Percentiles rank a stretch among this genome's conserved stretches.
Conservation (phyloP, 768 basidiomycete genomes). For the Tricholoma bakamatsutake region DNA sequence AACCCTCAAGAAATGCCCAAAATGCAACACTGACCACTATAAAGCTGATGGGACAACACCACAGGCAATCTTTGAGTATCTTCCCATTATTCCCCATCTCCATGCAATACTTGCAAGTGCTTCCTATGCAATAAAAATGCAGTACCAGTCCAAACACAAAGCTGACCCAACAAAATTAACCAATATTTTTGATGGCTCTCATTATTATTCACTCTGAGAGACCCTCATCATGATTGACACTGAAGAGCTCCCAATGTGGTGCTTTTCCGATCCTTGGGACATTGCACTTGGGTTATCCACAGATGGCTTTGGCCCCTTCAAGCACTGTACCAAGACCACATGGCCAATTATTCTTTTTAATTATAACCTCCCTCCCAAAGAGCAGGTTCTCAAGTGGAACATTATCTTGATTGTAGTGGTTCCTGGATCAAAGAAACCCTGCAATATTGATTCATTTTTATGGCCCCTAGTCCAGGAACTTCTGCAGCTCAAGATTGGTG, state of each 20-base stretch:
- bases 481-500: too few relatives aligned
- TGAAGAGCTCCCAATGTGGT: slow-evolving; percentile 14
- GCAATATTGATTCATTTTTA: too few relatives aligned
- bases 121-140: slow-evolving; percentile 16
- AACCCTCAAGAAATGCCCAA: slow-evolving; percentile 25
- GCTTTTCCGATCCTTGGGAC: slow-evolving; percentile 24
- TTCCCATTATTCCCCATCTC: slow-evolving; percentile 34
- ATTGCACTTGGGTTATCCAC: too few relatives aligned
- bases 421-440: too few relatives aligned
- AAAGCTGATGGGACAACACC: slow-evolving; percentile 14
- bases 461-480: too few relatives aligned
- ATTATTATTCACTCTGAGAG: slow-evolving; percentile 20
- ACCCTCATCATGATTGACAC: slow-evolving; percentile 22
- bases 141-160: slow-evolving; percentile 19
- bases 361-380: too few relatives aligned
- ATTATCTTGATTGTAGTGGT: too few relatives aligned
- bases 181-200: slow-evolving; percentile 30
- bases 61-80: slow-evolving; percentile 25
- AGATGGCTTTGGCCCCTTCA: slow-evolving; percentile 29
- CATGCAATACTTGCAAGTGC: slow-evolving; percentile 7
- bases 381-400: too few relatives aligned
- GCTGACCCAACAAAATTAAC: slow-evolving; percentile 11
- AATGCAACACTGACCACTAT: slow-evolving; percentile 21
- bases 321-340: too few relatives aligned
- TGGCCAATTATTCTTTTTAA: too few relatives aligned